Evolutionary conservation across 495 filamentous ascomycete genomes (phyloP).

Genomic region (Penicillium tannophilum): DNA sequence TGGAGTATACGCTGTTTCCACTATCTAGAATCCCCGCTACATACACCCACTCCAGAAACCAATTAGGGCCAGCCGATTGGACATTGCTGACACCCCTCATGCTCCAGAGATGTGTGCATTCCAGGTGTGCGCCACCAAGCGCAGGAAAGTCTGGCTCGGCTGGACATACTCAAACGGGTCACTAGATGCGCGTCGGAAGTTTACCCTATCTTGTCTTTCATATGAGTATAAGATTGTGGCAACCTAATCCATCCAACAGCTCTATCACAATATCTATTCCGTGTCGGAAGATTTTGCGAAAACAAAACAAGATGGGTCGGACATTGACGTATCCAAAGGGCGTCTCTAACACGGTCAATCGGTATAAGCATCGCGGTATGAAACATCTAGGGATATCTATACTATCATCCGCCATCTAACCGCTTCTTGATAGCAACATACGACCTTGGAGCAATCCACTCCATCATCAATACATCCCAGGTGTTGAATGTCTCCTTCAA

Average conservation of each 20-base stretch:
- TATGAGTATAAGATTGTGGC: neutral
- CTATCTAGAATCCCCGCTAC: neutral
- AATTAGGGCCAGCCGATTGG: neutral
- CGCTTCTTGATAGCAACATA: constrained; percentile 60
- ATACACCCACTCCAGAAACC: neutral
- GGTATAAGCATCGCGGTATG: constrained; percentile 67
- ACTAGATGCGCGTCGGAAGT: constrained; percentile 3
- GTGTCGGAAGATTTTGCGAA: neutral
- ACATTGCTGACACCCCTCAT: neutral
- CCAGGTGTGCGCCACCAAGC: neutral
- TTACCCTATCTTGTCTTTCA: neutral
- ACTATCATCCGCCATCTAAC: constrained; percentile 15
- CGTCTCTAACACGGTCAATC: constrained; percentile 69
- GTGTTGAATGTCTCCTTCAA: constrained; percentile 87
- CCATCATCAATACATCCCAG: constrained; percentile 73
- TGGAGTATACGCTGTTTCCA: too few species aligned
- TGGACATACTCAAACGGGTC: neutral
- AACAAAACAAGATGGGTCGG: constrained; percentile 40
- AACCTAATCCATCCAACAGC: too few species aligned
- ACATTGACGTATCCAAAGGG: constrained; percentile 69
- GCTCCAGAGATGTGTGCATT: neutral
- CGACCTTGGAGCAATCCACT: constrained; percentile 74
- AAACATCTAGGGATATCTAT: too few species aligned
- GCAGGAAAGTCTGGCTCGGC: neutral
- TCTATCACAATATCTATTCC: neutral